These are phyloP conservation scores for Bryoglossum gracile DNA, from an alignment of 495 filamentous ascomycete genomes.

Conservation along the genomic window DNA sequence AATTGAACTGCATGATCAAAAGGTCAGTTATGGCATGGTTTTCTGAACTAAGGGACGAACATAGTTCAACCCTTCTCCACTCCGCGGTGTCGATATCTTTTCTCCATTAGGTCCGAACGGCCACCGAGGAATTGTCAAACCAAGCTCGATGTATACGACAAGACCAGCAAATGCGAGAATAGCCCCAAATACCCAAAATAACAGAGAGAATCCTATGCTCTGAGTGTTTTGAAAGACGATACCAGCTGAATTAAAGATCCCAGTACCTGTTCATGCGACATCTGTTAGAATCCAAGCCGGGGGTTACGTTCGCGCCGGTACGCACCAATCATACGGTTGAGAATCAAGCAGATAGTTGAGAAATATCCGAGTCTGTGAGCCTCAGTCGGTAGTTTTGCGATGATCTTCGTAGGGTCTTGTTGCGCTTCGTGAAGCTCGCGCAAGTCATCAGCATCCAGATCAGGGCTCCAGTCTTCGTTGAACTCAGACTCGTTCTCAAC, in stretches of 20 bases:
- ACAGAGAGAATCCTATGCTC: not conserved
- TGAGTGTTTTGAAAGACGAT: not conserved
- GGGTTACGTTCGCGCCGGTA: too few species aligned
- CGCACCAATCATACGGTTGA: not conserved
- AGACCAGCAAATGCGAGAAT: not conserved
- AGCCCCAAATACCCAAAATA: not conserved
- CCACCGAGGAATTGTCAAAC: not conserved
- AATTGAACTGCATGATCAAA: not conserved
- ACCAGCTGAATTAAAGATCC: not conserved
- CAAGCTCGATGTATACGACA: not conserved
- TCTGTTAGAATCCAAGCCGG: too few species aligned
- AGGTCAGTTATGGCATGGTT: not conserved
- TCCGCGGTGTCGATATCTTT: not conserved
- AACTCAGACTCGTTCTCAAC: not conserved
- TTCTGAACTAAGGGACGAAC: not conserved
- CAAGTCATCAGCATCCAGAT: not conserved
- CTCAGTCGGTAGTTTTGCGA: not conserved
- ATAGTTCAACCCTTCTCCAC: not conserved
- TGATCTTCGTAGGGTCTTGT: not conserved
- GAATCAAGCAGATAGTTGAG: not conserved
- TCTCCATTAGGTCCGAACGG: not conserved
- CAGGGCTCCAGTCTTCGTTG: not conserved
- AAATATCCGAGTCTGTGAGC: not conserved
- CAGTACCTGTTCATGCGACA: not conserved
- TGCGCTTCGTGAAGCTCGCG: not conserved